Conservation (phyloP, 2,329 filamentous ascomycete genomes). For the Pseudogymnoascus sp. region DNA sequence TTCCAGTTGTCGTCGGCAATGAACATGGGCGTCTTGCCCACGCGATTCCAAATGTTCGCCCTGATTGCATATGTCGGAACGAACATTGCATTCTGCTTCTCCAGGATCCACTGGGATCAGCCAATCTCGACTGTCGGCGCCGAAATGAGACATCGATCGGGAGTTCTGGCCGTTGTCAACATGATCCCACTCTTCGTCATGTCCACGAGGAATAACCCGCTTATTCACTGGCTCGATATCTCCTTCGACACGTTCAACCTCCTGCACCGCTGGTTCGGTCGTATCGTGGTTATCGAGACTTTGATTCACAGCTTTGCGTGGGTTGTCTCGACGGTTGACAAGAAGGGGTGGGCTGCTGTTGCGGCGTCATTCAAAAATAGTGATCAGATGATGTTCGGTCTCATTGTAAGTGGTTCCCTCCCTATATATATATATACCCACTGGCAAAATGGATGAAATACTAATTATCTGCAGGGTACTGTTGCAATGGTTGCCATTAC, state of each 20-base stretch:
- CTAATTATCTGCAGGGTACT: slow-evolving; percentile 37
- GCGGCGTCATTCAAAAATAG: slow-evolving; percentile 29
- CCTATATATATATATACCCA: slow-evolving; percentile 4
- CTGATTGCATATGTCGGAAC: slow-evolving; percentile 58
- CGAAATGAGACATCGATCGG: slow-evolving; percentile 59
- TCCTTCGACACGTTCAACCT: slow-evolving; percentile 80
- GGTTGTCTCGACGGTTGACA: slow-evolving; percentile 36
- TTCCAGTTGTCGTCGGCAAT: slow-evolving; percentile 60
- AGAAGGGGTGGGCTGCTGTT: slow-evolving; percentile 42
- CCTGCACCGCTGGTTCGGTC: slow-evolving; percentile 71
- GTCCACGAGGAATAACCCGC: slow-evolving; percentile 68
- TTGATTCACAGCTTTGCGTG: slow-evolving; percentile 58
- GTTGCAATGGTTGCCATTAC: slow-evolving; percentile 53
- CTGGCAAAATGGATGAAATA: slow-evolving; percentile 7
- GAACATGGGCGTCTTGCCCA: slow-evolving; percentile 69
- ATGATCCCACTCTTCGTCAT: slow-evolving; percentile 70
- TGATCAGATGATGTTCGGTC: slow-evolving; percentile 47
- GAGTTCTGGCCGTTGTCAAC: slow-evolving; percentile 63
- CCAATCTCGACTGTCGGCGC: slow-evolving; percentile 37
- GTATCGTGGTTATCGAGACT: slow-evolving; percentile 64
- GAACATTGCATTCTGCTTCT: slow-evolving; percentile 70
- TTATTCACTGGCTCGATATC: slow-evolving; percentile 63
- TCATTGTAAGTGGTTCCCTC: slow-evolving; percentile 46
- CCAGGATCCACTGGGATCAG: slow-evolving; percentile 52
- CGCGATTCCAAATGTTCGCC: slow-evolving; percentile 67